Conservation (phyloP, 331 rosid genomes). For the Telfairia occidentalis region DNA sequence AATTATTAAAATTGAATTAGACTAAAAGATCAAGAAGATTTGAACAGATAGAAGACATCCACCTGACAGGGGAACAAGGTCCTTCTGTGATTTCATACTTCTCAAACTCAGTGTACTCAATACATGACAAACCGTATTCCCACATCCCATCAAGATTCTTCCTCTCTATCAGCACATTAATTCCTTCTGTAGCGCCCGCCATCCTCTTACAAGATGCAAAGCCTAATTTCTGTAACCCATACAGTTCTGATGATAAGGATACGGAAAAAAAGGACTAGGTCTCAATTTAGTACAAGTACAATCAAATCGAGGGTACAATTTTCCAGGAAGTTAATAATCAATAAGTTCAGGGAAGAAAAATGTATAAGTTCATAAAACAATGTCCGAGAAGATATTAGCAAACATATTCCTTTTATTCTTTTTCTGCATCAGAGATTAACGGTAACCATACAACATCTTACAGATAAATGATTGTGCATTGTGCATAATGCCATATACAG, state of each 20-base stretch:
- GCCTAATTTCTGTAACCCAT: slow-evolving; percentile 64
- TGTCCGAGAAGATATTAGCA: not conserved
- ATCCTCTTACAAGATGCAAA: slow-evolving; percentile 84
- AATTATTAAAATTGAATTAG: not conserved
- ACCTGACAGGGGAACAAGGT: slow-evolving; percentile 44
- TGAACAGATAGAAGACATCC: slow-evolving; percentile 16
- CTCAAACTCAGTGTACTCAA: slow-evolving; percentile 89
- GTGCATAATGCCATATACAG: not conserved
- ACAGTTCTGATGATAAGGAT: slow-evolving; percentile 6
- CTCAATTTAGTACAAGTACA: slow-evolving; percentile 1
- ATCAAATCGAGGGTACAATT: not conserved
- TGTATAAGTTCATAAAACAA: not conserved
- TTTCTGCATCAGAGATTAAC: not conserved
- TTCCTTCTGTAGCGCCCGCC: slow-evolving; percentile 87
- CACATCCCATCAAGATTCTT: slow-evolving; percentile 63
- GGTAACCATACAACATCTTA: not conserved
- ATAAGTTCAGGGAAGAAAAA: not conserved
- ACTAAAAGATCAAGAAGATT: not conserved
- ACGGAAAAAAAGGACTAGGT: not conserved
- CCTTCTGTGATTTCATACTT: slow-evolving; percentile 59
- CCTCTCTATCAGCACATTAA: slow-evolving; percentile 80
- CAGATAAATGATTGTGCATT: not conserved
- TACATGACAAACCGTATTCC: slow-evolving; percentile 82
- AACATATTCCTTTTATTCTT: not conserved
- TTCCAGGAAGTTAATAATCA: not conserved